Conservation (phyloP, 148 eudicot genomes). For the Rhododendron kiyosumense region DNA sequence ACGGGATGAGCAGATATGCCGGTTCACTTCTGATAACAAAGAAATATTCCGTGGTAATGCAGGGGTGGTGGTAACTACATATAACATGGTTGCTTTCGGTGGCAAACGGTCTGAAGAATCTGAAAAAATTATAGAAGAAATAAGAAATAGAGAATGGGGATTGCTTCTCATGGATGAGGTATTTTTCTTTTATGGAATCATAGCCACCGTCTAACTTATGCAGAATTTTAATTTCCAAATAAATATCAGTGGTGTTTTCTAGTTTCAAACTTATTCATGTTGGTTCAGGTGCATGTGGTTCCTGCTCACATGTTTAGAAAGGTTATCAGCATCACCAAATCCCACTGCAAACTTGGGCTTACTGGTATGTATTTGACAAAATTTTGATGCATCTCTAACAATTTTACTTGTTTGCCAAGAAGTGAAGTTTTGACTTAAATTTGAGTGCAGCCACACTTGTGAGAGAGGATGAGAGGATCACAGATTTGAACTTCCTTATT, state of each 20-base stretch:
- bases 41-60: constrained; percentile 94
- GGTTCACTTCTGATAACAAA: constrained; percentile 97
- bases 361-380: constrained; percentile 52
- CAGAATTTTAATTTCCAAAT: background rate
- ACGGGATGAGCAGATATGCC: constrained; percentile 84
- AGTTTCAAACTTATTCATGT: background rate
- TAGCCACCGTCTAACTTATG: background rate
- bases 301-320: constrained; percentile 99
- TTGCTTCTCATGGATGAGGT: constrained; percentile 92
- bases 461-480: constrained; percentile 98
- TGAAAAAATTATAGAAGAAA: constrained; percentile 97
- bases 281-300: constrained; percentile 86
- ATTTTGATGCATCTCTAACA: background rate
- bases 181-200: constrained; percentile 1
- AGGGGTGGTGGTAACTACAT: constrained; percentile 83
- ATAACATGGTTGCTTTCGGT: constrained; percentile 98
- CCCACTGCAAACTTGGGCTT: constrained; percentile 97
- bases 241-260: background rate
- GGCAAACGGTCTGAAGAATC: constrained; percentile 99
- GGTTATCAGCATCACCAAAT: constrained; percentile 92
- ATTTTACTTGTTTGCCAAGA: background rate
- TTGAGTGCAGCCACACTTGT: constrained; percentile 88
- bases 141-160: constrained; percentile 97
- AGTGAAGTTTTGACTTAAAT: constrained; percentile 16
- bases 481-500: constrained; percentile 93